Evolutionary conservation across 2,329 filamentous ascomycete genomes (phyloP).

Genomic region (Diaporthe australafricana): DNA sequence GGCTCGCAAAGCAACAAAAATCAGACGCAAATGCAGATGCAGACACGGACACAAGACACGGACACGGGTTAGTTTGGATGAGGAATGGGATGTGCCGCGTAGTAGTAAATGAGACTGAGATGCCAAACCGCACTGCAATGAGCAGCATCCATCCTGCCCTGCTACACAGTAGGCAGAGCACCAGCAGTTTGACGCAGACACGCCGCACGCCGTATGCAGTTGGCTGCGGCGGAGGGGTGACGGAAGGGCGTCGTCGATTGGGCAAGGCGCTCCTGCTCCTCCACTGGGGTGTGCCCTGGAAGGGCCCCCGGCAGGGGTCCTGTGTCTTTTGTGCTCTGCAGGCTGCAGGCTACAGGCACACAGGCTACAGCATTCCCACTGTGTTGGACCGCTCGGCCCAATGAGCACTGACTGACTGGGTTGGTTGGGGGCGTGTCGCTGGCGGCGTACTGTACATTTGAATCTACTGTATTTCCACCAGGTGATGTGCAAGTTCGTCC

Average conservation of each 20-base stretch:
- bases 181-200: background rate
- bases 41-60: background rate
- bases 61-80: background rate
- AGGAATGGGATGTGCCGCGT: constrained; percentile 21
- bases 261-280: background rate
- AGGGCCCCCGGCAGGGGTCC: background rate
- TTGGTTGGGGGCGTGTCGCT: background rate
- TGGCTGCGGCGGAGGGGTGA: constrained; percentile 15
- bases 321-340: background rate
- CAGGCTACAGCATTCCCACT: background rate
- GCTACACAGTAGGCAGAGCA: background rate
- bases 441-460: too few relatives aligned
- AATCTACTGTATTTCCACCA: too few relatives aligned
- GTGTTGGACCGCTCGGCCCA: constrained; percentile 15
- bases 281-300: constrained; percentile 19
- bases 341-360: background rate
- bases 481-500: background rate
- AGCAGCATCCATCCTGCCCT: background rate
- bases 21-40: background rate
- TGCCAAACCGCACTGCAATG: background rate
- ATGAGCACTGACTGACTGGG: background rate
- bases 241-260: constrained; percentile 12
- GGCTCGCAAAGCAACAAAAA: background rate
- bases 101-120: constrained; percentile 5
- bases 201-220: background rate